A percentile compares a stretch with the other conserved stretches of the same genome.
These are phyloP conservation scores for Moricandia arvensis DNA, from an alignment of 345 rosid genomes.

Conservation along the genomic window DNA sequence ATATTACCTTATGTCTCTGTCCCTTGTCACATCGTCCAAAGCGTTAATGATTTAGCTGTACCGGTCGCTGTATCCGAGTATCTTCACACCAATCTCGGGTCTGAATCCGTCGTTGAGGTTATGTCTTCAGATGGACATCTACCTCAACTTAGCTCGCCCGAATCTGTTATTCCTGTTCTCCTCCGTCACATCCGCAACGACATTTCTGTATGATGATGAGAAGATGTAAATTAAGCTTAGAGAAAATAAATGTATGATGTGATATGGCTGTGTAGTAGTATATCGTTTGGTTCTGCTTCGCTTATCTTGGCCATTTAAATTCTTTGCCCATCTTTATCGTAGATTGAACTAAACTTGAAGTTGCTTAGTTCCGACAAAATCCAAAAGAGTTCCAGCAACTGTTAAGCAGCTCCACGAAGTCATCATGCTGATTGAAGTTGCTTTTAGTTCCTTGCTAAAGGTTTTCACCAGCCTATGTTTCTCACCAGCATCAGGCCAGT, in stretches of 20 bases:
- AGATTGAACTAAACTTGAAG: too few species aligned
- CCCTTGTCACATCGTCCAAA: constrained; percentile 86
- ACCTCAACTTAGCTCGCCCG: constrained; percentile 94
- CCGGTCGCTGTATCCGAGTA: constrained; percentile 79
- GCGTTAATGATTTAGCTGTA: constrained; percentile 80
- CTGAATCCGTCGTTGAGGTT: constrained; percentile 73
- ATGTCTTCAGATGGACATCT: constrained; percentile 82
- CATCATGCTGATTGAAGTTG: too few species aligned
- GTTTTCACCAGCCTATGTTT: too few species aligned
- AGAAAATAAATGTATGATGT: background rate
- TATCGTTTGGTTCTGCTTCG: constrained; percentile 17
- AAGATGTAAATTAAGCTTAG: background rate
- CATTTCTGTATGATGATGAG: constrained; percentile 38
- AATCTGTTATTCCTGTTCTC: constrained; percentile 61
- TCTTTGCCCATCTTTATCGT: too few species aligned
- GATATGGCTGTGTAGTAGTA: constrained; percentile 11
- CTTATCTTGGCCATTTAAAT: background rate
- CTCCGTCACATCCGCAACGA: constrained; percentile 65
- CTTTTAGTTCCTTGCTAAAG: too few species aligned
- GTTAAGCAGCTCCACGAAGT: too few species aligned
- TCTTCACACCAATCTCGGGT: constrained; percentile 60
- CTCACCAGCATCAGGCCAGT: too few species aligned
- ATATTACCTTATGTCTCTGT: constrained; percentile 53
- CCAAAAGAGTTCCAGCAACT: too few species aligned
- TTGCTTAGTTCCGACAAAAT: too few species aligned